Percentiles rank a stretch among this genome's conserved stretches.
These are phyloP conservation scores for Dalbergia oliveri DNA, from an alignment of 306 rosid species.

Conservation along the genomic window DNA sequence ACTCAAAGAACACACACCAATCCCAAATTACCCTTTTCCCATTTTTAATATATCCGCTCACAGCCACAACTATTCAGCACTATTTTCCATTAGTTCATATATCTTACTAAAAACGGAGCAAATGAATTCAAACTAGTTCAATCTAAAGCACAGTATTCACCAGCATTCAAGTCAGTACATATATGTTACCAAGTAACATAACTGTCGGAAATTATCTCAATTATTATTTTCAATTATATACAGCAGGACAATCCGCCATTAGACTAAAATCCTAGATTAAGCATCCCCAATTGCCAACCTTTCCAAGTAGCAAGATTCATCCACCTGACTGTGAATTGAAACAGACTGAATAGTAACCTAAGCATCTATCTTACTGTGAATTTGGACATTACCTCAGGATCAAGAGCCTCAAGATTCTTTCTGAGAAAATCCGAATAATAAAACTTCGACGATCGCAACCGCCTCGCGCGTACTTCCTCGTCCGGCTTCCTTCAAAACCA, in stretches of 20 bases:
- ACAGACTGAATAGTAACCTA: neutral
- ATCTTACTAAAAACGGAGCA: neutral
- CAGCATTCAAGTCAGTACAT: slow-evolving; percentile 7
- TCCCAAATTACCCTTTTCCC: slow-evolving; percentile 4
- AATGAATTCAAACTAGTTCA: slow-evolving; percentile 27
- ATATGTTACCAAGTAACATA: neutral
- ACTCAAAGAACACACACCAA: slow-evolving; percentile 9
- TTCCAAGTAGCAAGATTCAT: slow-evolving; percentile 13
- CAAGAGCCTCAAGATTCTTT: slow-evolving; percentile 75
- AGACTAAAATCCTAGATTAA: neutral
- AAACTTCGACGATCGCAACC: slow-evolving; percentile 44
- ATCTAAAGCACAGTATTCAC: slow-evolving; percentile 28
- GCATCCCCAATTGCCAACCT: slow-evolving; percentile 24
- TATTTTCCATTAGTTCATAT: slow-evolving; percentile 28
- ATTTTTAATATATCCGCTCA: neutral
- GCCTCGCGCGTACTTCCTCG: slow-evolving; percentile 48
- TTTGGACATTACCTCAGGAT: slow-evolving; percentile 75
- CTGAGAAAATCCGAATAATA: slow-evolving; percentile 54
- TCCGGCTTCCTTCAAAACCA: slow-evolving; percentile 62
- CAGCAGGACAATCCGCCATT: slow-evolving; percentile 10
- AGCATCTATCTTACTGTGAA: neutral
- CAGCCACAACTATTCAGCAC: slow-evolving; percentile 5
- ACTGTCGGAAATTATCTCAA: neutral
- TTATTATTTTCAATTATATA: neutral
- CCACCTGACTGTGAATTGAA: neutral